A percentile compares a stretch with the other conserved stretches of the same genome.
phyloP scores from a whole-genome alignment of 192 early-diverging fungal species.

The Podila epicladia region DNA sequence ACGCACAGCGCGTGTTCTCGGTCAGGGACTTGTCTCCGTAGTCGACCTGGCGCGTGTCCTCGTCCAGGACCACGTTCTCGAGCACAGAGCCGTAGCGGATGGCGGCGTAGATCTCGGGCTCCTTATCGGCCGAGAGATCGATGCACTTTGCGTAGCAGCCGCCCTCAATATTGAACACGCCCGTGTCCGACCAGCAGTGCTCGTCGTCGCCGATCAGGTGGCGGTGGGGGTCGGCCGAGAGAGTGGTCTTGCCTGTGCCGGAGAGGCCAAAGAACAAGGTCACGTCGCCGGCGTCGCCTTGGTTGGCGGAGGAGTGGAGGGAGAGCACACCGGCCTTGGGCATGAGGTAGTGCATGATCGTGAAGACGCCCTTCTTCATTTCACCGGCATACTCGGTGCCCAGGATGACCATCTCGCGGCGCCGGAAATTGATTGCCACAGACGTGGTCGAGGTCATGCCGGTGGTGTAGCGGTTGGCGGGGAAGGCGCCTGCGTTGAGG shows the following conservation, averaged over 20 bases:
- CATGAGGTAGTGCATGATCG: slow-evolving; percentile 98
- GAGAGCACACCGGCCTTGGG: slow-evolving; percentile 90
- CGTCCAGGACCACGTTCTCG: slow-evolving; percentile 92
- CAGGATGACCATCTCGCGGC: slow-evolving; percentile 94
- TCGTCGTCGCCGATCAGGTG: slow-evolving; percentile 97
- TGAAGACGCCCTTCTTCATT: slow-evolving; percentile 99
- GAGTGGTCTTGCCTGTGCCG: slow-evolving; percentile 97
- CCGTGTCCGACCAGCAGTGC: slow-evolving; percentile 95
- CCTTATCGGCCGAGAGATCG: slow-evolving; percentile 93
- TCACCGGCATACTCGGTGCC: slow-evolving; percentile 98
- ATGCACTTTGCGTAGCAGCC: slow-evolving; percentile 98
- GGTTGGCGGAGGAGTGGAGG: slow-evolving; percentile 93
- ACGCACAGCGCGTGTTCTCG: slow-evolving; percentile 95
- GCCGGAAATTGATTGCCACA: slow-evolving; percentile 90
- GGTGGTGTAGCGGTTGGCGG: slow-evolving; percentile 90
- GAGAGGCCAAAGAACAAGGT: slow-evolving; percentile 97
- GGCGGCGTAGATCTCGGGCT: slow-evolving; percentile 96
- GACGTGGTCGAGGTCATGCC: slow-evolving; percentile 96
- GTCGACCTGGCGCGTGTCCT: slow-evolving; percentile 77
- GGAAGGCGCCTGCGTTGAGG: slow-evolving; percentile 93
- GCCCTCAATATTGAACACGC: slow-evolving; percentile 98
- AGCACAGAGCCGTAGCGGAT: slow-evolving; percentile 94
- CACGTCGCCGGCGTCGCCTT: slow-evolving; percentile 89
- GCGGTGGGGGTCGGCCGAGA: slow-evolving; percentile 93
- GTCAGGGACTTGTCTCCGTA: slow-evolving; percentile 82